Conservation (phyloP, 1,284 basidiomycete species). For the Sanghuangporus baumii region DNA sequence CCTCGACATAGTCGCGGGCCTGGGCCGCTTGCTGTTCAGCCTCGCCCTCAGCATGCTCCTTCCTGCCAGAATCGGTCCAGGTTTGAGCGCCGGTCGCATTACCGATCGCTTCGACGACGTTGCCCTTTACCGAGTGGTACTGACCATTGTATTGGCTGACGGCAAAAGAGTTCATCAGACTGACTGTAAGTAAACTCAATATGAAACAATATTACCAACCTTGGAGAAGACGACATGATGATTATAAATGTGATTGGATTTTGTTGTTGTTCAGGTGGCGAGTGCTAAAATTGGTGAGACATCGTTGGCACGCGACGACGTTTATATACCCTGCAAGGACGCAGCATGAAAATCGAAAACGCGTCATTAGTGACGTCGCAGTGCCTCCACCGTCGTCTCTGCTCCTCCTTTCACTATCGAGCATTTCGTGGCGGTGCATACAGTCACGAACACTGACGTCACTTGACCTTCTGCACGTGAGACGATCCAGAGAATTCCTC, state of each 20-base stretch:
- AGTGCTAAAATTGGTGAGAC: neutral
- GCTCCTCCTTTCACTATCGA: neutral
- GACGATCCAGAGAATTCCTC: too few relatives aligned
- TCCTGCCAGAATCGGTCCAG: conserved; percentile 52
- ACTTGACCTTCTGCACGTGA: too few relatives aligned
- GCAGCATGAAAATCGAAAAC: neutral
- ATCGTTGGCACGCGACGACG: neutral
- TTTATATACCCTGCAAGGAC: neutral
- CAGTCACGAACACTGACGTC: too few relatives aligned
- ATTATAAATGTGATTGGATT: neutral
- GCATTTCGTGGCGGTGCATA: neutral
- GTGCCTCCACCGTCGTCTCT: neutral
- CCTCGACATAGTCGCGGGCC: conserved; percentile 51
- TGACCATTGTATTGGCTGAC: conserved; percentile 59
- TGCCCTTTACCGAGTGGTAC: conserved; percentile 56
- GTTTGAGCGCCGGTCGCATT: conserved; percentile 40
- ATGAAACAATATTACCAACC: neutral
- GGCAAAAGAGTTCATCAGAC: neutral
- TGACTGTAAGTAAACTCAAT: neutral
- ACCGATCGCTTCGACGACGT: conserved; percentile 52
- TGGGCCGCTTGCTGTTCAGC: conserved; percentile 52
- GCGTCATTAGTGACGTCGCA: neutral
- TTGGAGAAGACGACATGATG: conserved; percentile 4
- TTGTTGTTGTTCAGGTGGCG: neutral
- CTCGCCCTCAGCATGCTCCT: conserved; percentile 65